Conservation (phyloP, 2,329 filamentous ascomycete species). For the Hirsutella thompsonii region DNA sequence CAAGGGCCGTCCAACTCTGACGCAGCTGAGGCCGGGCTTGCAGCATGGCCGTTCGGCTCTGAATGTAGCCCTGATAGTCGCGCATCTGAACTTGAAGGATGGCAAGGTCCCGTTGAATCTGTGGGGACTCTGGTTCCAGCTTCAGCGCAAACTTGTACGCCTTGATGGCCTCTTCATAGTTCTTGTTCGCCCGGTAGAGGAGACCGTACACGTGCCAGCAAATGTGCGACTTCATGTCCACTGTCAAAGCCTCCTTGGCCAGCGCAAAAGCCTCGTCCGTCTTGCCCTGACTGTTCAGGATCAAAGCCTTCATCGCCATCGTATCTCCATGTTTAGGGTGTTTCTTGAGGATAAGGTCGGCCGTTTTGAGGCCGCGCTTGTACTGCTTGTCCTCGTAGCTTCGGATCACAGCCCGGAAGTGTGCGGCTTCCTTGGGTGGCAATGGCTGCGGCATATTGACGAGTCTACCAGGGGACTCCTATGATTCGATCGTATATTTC, state of each 20-base stretch:
- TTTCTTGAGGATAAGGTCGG: conserved; percentile 93
- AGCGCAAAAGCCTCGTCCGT: conserved; percentile 88
- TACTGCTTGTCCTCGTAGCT: conserved; percentile 98
- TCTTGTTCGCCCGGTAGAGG: conserved; percentile 86
- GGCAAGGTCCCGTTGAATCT: conserved; percentile 89
- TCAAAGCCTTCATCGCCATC: conserved; percentile 96
- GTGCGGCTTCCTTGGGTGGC: conserved; percentile 77
- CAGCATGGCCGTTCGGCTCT: conserved; percentile 80
- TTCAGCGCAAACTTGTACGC: conserved; percentile 93
- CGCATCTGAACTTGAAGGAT: conserved; percentile 92
- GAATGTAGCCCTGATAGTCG: conserved; percentile 86
- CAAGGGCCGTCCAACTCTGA: conserved; percentile 96
- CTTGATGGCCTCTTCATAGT: conserved; percentile 98
- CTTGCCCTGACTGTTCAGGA: conserved; percentile 86
- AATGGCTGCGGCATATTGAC: conserved; percentile 56
- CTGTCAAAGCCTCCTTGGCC: conserved; percentile 81
- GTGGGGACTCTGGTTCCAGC: conserved; percentile 84
- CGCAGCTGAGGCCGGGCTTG: conserved; percentile 68
- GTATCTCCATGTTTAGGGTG: conserved; percentile 95
- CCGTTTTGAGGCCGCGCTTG: conserved; percentile 84
- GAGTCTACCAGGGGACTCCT: neutral
- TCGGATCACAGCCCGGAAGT: conserved; percentile 90
- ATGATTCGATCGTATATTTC: too few relatives aligned
- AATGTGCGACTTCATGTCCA: conserved; percentile 98
- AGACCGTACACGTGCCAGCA: conserved; percentile 99